phyloP scores from a whole-genome alignment of 1,284 basidiomycete species.

The Ganoderma multipileum region DNA sequence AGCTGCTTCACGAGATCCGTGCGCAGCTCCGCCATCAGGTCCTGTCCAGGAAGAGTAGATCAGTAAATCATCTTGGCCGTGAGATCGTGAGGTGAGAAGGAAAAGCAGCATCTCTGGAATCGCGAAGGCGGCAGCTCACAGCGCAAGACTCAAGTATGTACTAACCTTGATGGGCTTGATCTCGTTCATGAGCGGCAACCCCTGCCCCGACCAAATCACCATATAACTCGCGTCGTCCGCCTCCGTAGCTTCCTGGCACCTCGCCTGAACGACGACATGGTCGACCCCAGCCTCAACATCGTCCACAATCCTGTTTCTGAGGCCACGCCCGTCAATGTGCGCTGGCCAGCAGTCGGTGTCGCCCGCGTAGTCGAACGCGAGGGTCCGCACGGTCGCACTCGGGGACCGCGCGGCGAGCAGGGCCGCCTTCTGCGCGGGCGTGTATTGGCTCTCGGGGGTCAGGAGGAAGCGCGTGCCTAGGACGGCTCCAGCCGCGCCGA shows the following conservation, averaged over 20 bases:
- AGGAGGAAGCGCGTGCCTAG: slow-evolving; percentile 78
- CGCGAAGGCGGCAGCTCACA: neutral
- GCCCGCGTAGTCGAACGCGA: slow-evolving; percentile 70
- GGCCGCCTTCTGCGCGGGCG: slow-evolving; percentile 59
- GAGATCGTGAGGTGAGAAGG: neutral
- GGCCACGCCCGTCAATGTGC: slow-evolving; percentile 67
- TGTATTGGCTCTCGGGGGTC: slow-evolving; percentile 69
- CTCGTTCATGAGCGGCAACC: slow-evolving; percentile 62
- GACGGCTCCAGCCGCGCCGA: slow-evolving; percentile 72
- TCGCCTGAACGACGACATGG: slow-evolving; percentile 50
- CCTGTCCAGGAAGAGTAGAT: slow-evolving; percentile 9
- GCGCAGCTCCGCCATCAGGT: slow-evolving; percentile 27
- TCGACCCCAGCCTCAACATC: slow-evolving; percentile 63
- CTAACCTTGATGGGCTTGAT: slow-evolving; percentile 63
- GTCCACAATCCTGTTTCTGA: slow-evolving; percentile 62
- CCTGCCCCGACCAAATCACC: slow-evolving; percentile 73
- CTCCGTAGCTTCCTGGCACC: slow-evolving; percentile 51
- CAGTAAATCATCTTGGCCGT: slow-evolving; percentile 16
- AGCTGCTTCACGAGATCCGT: slow-evolving; percentile 26
- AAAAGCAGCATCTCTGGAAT: neutral
- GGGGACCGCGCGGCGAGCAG: slow-evolving; percentile 55
- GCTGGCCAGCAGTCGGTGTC: slow-evolving; percentile 69
- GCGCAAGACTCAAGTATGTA: neutral
- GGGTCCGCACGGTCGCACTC: slow-evolving; percentile 61
- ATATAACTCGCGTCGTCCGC: slow-evolving; percentile 56